Base-by-base conservation (phyloP, 1,284 basidiomycete species). In the Tranzscheliella williamsii region DNA sequence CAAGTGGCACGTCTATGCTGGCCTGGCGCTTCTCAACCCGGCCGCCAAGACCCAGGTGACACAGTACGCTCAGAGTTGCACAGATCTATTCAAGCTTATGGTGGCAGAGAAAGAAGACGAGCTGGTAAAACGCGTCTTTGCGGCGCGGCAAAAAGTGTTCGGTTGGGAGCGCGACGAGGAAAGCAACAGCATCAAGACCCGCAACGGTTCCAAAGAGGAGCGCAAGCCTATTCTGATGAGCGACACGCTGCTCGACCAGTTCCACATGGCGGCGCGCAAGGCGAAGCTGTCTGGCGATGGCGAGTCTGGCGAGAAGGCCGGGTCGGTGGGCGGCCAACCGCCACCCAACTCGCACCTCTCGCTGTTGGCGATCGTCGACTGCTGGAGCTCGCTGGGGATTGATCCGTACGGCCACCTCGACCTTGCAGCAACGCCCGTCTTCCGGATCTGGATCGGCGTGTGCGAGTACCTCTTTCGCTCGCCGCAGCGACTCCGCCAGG, bases 1-100 rank as follows among this genome's bases (percentile, higher is more conserved):
- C 76, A 89, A 92, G 71, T 98, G 93, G 93, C 95, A 98, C 80
- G 94, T 98, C 69, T 98, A 98, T 77, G 95, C 95, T 21, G 95
- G 94, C 3, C 85, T 98, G 12, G 94, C 95, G 0, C 89, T 98
- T 72, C 84, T 97, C 60, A 98, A 98, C 78, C 94, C 95, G 1
- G 86, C 85, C n/a, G 94, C 95, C 0, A 84, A 85, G 42, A 79
- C 83, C 2, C 93, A 96, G 78, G 96, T 98, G 61, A 84, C 72
- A 87, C 95, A 77, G 41, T 98, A 87, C 72, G 88, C 92, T 2
- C 84, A 85, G 57, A 89, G 87, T 70, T 85, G 86, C 5, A 90
- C 89, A 4, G 91, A 90, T 53, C 82, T 98, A 30, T 98, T 91
- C 84, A 97, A 96, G 79, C 82, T 98, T 70, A 97, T 98, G 91